phyloP scores from a whole-genome alignment of 768 basidiomycete species.

The Auricularia auricula-judae region DNA sequence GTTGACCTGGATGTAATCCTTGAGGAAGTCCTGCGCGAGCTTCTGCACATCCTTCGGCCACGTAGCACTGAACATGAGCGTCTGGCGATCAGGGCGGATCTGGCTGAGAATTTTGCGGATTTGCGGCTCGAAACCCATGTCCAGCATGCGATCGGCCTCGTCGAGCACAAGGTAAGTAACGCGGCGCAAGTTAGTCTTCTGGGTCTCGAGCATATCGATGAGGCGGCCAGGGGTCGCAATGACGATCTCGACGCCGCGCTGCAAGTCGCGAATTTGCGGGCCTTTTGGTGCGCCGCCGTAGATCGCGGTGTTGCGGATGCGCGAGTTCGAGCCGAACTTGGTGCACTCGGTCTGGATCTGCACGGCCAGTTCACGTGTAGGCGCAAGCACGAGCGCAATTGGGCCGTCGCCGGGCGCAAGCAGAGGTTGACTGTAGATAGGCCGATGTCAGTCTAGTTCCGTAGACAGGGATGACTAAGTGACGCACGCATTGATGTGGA shows the following conservation, averaged over 20 bases:
- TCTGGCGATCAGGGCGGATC: slow-evolving; percentile 96
- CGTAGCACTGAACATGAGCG: slow-evolving; percentile 98
- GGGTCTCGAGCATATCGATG: slow-evolving; percentile 96
- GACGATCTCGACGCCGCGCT: slow-evolving; percentile 93
- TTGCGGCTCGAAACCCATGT: slow-evolving; percentile 99
- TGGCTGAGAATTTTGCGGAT: slow-evolving; percentile 97
- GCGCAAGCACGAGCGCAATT: slow-evolving; percentile 91
- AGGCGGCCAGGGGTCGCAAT: slow-evolving; percentile 99
- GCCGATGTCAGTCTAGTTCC: slow-evolving; percentile 2
- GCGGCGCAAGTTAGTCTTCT: slow-evolving; percentile 92
- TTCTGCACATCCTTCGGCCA: slow-evolving; percentile 99
- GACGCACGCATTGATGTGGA: slow-evolving; percentile 93
- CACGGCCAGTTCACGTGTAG: slow-evolving; percentile 96
- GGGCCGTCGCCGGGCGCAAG: slow-evolving; percentile 92
- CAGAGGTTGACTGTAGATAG: slow-evolving; percentile 64
- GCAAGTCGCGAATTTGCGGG: slow-evolving; percentile 94
- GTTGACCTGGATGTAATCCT: slow-evolving; percentile 97
- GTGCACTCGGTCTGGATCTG: slow-evolving; percentile 99
- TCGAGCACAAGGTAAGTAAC: slow-evolving; percentile 98
- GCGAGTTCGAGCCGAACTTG: slow-evolving; percentile 90
- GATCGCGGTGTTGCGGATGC: slow-evolving; percentile 96
- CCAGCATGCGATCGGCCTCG: slow-evolving; percentile 99
- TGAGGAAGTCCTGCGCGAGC: slow-evolving; percentile 90
- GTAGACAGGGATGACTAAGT: neutral
- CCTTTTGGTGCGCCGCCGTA: slow-evolving; percentile 99